These are phyloP conservation scores for Corylus avellana DNA, from an alignment of 306 rosid genomes.

Conservation along the genomic window DNA sequence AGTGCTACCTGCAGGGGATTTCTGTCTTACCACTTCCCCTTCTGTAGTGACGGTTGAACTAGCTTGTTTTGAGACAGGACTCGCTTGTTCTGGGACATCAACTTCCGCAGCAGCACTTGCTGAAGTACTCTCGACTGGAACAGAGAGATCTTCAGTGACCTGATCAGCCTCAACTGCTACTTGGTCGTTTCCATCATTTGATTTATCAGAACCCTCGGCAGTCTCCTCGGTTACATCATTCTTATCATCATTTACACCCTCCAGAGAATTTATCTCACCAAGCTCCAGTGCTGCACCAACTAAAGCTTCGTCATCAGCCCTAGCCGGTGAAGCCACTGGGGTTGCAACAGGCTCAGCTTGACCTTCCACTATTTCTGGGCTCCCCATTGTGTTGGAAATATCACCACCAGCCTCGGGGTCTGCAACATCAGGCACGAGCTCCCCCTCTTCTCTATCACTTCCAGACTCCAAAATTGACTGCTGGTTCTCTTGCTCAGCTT, in stretches of 20 bases:
- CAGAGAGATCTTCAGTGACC: conserved; percentile 46
- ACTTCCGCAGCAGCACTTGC: conserved; percentile 42
- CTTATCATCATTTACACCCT: conserved; percentile 62
- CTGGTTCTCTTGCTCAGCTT: conserved; percentile 58
- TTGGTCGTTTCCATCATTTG: conserved; percentile 55
- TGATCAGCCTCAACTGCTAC: conserved; percentile 53
- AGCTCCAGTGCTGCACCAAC: conserved; percentile 39
- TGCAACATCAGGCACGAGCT: conserved; percentile 57
- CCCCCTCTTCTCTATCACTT: conserved; percentile 90
- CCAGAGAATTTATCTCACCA: conserved; percentile 65
- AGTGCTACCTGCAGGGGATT: conserved; percentile 46
- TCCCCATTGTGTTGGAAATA: conserved; percentile 34
- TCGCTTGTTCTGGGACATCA: conserved; percentile 37
- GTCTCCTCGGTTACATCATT: conserved; percentile 67
- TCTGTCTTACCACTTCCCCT: conserved; percentile 48
- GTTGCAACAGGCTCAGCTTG: conserved; percentile 57
- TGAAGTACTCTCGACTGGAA: conserved; percentile 34
- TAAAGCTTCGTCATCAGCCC: conserved; percentile 61
- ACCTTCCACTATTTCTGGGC: conserved; percentile 59
- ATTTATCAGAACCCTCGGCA: conserved; percentile 70
- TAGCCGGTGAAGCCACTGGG: conserved; percentile 62
- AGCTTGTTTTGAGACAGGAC: conserved; percentile 40
- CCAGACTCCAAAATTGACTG: conserved; percentile 41
- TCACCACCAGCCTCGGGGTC: conserved; percentile 65
- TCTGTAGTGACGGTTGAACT: conserved; percentile 33